These are phyloP conservation scores for Epichloe sibirici DNA, from an alignment of 2,329 filamentous ascomycete genomes.

Conservation along the genomic window DNA sequence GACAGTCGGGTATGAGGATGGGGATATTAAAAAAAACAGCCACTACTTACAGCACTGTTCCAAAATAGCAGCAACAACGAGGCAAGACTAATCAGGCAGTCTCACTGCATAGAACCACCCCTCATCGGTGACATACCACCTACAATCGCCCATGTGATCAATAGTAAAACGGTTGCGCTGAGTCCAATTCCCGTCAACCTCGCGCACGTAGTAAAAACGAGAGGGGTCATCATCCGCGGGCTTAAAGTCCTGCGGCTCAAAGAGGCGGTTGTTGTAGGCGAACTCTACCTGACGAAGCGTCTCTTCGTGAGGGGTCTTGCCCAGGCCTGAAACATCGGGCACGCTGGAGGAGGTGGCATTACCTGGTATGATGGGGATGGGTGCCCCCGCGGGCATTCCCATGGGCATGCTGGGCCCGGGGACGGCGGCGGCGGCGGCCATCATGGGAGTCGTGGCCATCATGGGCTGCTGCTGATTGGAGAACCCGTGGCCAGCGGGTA, in stretches of 20 bases:
- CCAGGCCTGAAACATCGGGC: slow-evolving; percentile 40
- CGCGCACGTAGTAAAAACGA: slow-evolving; percentile 49
- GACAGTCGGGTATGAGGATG: neutral
- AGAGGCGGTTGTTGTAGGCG: slow-evolving; percentile 36
- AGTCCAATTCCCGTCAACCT: slow-evolving; percentile 48
- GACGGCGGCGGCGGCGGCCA: slow-evolving; percentile 14
- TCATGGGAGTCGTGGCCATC: slow-evolving; percentile 16
- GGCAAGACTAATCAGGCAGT: slow-evolving; percentile 24
- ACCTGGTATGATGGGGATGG: slow-evolving; percentile 28
- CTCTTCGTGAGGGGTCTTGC: slow-evolving; percentile 37
- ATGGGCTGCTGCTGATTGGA: slow-evolving; percentile 15
- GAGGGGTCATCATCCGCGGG: slow-evolving; percentile 47
- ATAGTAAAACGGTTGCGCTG: slow-evolving; percentile 48
- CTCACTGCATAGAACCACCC: slow-evolving; percentile 51
- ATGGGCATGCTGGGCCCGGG: neutral
- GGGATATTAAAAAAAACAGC: neutral
- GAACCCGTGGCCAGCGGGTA: slow-evolving; percentile 11
- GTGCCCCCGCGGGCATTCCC: slow-evolving; percentile 9
- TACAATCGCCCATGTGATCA: slow-evolving; percentile 42
- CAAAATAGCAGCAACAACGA: neutral
- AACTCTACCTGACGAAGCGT: slow-evolving; percentile 35
- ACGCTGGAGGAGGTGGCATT: slow-evolving; percentile 15
- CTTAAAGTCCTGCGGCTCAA: slow-evolving; percentile 50
- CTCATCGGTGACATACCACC: slow-evolving; percentile 46
- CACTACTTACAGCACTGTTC: neutral